Conservation (phyloP, 1,284 basidiomycete species). For the Leucoagaricus sp. region DNA sequence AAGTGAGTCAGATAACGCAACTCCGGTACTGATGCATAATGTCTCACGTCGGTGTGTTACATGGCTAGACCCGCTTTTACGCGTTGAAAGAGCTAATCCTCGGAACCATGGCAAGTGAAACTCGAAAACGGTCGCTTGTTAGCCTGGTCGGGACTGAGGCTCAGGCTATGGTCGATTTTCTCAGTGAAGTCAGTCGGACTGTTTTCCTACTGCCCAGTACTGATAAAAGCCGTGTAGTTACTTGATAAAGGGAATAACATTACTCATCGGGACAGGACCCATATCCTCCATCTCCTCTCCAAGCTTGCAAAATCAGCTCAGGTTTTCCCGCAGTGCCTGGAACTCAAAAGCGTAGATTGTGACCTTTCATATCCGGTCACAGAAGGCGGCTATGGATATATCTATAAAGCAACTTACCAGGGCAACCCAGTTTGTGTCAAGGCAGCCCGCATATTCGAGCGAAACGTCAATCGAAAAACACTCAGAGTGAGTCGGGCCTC, state of each 20-base stretch:
- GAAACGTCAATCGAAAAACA: not conserved
- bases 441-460: not conserved
- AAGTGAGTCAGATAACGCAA: no score
- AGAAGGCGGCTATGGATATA: not conserved
- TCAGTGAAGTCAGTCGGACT: not conserved
- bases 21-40: no score
- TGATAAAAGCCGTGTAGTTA: not conserved
- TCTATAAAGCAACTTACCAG: not conserved
- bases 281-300: not conserved
- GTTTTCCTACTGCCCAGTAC: not conserved
- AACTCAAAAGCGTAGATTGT: not conserved
- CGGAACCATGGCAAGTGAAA: no score
- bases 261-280: not conserved
- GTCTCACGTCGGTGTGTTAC: no score
- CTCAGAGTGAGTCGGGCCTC: not conserved
- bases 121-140: no score
- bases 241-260: not conserved
- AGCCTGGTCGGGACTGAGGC: no score
- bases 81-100: not conserved
- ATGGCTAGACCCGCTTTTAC: no score
- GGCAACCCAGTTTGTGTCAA: not conserved
- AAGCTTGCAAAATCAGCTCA: not conserved
- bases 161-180: not conserved
- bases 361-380: not conserved
- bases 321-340: not conserved